Conservation (phyloP, 2,329 filamentous ascomycete species). For the Rhytidhysteron rufulum region DNA sequence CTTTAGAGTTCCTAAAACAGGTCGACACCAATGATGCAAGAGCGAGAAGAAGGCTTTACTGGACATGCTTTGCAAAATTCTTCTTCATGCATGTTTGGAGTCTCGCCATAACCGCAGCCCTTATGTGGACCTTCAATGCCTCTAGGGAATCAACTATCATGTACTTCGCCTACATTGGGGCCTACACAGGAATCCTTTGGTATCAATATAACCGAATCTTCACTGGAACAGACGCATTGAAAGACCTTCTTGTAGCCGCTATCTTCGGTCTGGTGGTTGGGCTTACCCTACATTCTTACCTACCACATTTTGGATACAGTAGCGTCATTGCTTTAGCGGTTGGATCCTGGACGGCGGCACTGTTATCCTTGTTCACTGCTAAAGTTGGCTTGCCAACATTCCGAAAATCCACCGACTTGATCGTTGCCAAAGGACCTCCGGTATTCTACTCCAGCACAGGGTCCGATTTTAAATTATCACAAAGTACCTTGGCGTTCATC, state of each 20-base stretch:
- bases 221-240: slow-evolving; percentile 46
- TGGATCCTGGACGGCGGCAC: slow-evolving; percentile 50
- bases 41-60: slow-evolving; percentile 48
- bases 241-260: slow-evolving; percentile 44
- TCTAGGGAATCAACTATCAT: slow-evolving; percentile 42
- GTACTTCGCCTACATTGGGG: slow-evolving; percentile 47
- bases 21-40: slow-evolving; percentile 44
- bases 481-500: slow-evolving; percentile 18
- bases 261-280: slow-evolving; percentile 46
- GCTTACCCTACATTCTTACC: slow-evolving; percentile 39
- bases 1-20: slow-evolving; percentile 40
- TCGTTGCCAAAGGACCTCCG: too few species aligned
- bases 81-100: slow-evolving; percentile 52
- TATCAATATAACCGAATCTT: slow-evolving; percentile 51
- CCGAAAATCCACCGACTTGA: slow-evolving; percentile 12
- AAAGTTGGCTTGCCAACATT: slow-evolving; percentile 44
- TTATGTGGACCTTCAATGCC: slow-evolving; percentile 52
- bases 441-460: too few species aligned
- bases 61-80: slow-evolving; percentile 47
- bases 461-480: too few species aligned
- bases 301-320: slow-evolving; percentile 41
- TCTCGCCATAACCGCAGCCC: slow-evolving; percentile 45
- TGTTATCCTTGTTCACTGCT: slow-evolving; percentile 47
- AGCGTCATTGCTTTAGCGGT: slow-evolving; percentile 47
- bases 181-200: slow-evolving; percentile 51